Conservation (phyloP, 2,329 filamentous ascomycete genomes). For the Fusarium foetens region DNA sequence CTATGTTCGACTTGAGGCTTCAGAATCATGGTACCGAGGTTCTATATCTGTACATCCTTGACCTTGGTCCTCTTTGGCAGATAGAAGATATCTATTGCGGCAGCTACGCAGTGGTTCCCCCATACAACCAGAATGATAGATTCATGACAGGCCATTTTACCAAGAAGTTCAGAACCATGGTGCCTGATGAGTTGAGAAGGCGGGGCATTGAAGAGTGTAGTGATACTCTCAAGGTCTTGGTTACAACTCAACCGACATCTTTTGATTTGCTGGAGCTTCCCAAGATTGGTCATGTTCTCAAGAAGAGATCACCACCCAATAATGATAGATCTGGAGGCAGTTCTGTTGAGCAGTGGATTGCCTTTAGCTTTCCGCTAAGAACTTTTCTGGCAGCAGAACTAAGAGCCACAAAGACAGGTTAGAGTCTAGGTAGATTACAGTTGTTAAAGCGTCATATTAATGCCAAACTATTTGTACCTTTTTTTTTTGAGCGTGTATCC, state of each 20-base stretch:
- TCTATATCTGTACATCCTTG: slow-evolving; percentile 5
- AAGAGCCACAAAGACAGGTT: accelerated
- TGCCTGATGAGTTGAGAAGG: background rate
- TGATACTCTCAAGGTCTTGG: slow-evolving; percentile 21
- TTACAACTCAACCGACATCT: slow-evolving; percentile 27
- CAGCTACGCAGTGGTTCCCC: background rate
- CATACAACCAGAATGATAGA: background rate
- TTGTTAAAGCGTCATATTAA: background rate
- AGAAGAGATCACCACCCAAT: background rate
- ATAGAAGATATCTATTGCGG: background rate
- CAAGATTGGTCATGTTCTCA: background rate
- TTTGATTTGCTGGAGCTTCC: slow-evolving; percentile 20
- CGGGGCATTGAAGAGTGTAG: background rate
- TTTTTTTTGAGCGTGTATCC: accelerated
- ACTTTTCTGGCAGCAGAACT: background rate
- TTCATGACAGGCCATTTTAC: background rate
- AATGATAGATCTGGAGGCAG: background rate
- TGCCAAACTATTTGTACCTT: background rate
- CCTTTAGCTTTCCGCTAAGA: background rate
- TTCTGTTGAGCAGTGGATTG: background rate
- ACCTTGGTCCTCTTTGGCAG: slow-evolving; percentile 3
- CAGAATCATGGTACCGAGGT: background rate
- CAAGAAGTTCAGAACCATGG: slow-evolving; percentile 9
- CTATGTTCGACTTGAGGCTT: background rate
- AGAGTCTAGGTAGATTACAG: accelerated